Evolutionary conservation across 2,329 filamentous ascomycete species (phyloP).

Genomic region (Ophiosphaerella herpotricha): DNA sequence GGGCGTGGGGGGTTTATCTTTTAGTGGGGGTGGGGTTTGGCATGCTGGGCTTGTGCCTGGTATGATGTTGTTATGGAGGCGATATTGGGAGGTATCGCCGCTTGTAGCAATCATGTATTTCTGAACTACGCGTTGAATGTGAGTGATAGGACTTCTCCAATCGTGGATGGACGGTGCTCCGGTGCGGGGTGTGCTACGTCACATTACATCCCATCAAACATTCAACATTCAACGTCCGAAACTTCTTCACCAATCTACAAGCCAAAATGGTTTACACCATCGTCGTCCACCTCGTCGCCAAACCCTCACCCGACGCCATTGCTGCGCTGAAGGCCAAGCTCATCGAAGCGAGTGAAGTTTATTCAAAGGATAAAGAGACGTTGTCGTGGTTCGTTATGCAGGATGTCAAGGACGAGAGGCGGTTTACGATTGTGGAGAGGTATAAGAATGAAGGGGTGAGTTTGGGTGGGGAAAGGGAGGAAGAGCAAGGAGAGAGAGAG

Average conservation of each 20-base stretch:
- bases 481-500: too few relatives aligned
- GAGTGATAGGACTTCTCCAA: too few relatives aligned
- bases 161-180: too few relatives aligned
- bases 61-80: too few relatives aligned
- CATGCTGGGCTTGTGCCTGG: too few relatives aligned
- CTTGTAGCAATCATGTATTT: too few relatives aligned
- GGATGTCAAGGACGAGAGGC: conserved; percentile 67
- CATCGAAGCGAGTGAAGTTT: conserved; percentile 73
- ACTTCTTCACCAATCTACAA: neutral
- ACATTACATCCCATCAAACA: too few relatives aligned
- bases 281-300: conserved; percentile 71
- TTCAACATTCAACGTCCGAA: neutral
- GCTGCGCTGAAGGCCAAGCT: conserved; percentile 72
- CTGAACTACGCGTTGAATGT: too few relatives aligned
- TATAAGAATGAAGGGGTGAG: conserved; percentile 68
- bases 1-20: too few relatives aligned
- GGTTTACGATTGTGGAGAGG: conserved; percentile 76
- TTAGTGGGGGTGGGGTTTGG: too few relatives aligned
- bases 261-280: conserved; percentile 69
- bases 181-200: too few relatives aligned
- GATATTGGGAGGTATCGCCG: neutral
- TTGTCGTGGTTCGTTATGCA: conserved; percentile 76
- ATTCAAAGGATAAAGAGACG: conserved; percentile 72
- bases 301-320: conserved; percentile 66
- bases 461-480: neutral